Evolutionary conservation across 1,284 basidiomycete species (phyloP).

Genomic region (Ceratobasidium sp.): DNA sequence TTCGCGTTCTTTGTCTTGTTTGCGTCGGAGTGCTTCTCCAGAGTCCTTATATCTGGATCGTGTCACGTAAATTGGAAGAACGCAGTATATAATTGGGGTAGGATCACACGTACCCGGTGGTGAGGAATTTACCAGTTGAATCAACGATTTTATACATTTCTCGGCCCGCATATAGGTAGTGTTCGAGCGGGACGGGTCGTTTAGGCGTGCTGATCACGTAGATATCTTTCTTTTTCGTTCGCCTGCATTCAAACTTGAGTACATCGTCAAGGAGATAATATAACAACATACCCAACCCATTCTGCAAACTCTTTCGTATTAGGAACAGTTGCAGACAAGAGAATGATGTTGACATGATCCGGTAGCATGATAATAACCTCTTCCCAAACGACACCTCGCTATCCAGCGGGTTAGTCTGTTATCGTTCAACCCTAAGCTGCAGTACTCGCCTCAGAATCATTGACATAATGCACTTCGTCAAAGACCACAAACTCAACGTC

Average conservation of each 20-base stretch:
- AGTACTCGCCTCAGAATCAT: conserved; percentile 90
- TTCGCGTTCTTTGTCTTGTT: conserved; percentile 98
- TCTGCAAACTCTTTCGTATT: conserved; percentile 99
- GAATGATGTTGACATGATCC: conserved; percentile 95
- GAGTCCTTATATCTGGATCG: conserved; percentile 86
- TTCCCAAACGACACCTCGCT: conserved; percentile 99
- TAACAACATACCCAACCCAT: conserved; percentile 93
- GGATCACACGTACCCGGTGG: conserved; percentile 80
- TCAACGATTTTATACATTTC: conserved; percentile 96
- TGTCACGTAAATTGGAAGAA: conserved; percentile 20
- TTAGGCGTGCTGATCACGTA: conserved; percentile 98
- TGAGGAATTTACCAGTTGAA: conserved; percentile 81
- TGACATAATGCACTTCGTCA: conserved; percentile 99
- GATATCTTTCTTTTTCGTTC: conserved; percentile 99
- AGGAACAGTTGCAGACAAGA: conserved; percentile 97
- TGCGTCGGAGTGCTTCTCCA: conserved; percentile 86
- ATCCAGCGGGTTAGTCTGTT: conserved; percentile 39
- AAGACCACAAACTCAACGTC: conserved; percentile 99
- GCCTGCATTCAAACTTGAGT: conserved; percentile 64
- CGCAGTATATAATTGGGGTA: too few relatives aligned
- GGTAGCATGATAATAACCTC: conserved; percentile 99
- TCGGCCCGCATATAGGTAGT: conserved; percentile 94
- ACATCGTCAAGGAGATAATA: conserved; percentile 33
- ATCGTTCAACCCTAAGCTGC: background rate
- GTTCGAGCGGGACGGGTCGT: conserved; percentile 96